A percentile compares a stretch with the other conserved stretches of the same genome.
Conservation (phyloP, 1,284 basidiomycete genomes). For the Pseudozyma thailandica region DNA sequence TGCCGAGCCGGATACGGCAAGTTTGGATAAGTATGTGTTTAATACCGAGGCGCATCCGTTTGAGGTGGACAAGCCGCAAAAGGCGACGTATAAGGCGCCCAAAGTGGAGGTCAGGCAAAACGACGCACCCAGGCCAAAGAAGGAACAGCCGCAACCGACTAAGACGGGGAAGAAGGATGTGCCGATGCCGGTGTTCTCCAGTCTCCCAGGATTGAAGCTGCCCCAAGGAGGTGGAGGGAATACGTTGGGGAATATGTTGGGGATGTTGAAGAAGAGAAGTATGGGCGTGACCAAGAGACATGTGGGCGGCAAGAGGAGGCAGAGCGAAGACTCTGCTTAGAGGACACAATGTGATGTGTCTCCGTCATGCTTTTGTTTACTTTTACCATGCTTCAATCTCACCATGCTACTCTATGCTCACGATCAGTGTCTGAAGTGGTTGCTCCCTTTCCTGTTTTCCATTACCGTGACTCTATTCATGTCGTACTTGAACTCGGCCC, state of each 20-base stretch:
- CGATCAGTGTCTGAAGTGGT: too few species aligned
- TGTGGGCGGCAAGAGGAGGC: conserved; percentile 10
- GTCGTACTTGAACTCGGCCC: neutral
- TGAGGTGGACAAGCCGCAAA: conserved; percentile 45
- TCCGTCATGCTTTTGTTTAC: neutral
- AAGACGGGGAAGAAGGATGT: conserved; percentile 1
- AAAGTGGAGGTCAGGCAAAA: conserved; percentile 3
- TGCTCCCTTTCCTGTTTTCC: too few species aligned
- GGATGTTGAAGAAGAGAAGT: conserved; percentile 5
- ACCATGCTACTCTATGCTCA: neutral
- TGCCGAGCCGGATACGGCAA: conserved; percentile 44
- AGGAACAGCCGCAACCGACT: conserved; percentile 1
- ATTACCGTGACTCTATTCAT: neutral
- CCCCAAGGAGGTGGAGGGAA: conserved; percentile 17
- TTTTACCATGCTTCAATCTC: neutral
- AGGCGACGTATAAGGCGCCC: conserved; percentile 14
- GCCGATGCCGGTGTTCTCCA: conserved; percentile 19
- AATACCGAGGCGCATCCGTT: conserved; percentile 65
- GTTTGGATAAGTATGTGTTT: conserved; percentile 60
- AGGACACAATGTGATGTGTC: too few species aligned
- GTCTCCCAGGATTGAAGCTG: conserved; percentile 25
- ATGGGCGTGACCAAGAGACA: conserved; percentile 3
- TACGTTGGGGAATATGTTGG: conserved; percentile 18
- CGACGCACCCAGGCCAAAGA: conserved; percentile 1
- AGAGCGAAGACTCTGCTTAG: neutral